Evolutionary conservation across 495 filamentous ascomycete species (phyloP), one percentile per base, ranked within the genome.

Genomic region (Penicillium ucsense): DNA sequence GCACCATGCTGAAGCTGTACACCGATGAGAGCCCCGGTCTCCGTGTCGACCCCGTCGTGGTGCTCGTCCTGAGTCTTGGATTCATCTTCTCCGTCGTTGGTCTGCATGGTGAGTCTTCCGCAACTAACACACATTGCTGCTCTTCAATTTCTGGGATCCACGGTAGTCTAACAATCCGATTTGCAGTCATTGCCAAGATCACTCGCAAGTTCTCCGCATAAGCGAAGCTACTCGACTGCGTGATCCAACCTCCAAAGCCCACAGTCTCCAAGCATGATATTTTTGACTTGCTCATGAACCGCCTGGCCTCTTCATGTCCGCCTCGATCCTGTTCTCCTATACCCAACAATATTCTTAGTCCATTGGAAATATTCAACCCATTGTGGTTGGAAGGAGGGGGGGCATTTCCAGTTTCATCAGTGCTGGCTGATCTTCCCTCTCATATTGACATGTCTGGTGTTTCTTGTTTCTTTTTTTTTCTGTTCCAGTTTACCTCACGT

Each of bases 1-100:
- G 88, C 66, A 98, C 92, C 39, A 98, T 98, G 92, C 79, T 98
- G 67, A 88, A 91, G 68, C 85, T 98, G n/a, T 98, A 98, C 79
- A 98, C 92, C 35, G 92, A 98, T 62, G 92, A 98, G 77, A 88
- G 83, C 52, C 91, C 94, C 48, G 92, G 92, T 50, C 71, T 98
- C 53, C 91, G 95, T 67, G 92, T 98, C 48, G 92, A 98, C 63
- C 92, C 92, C 12, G 90, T 98, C 35, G 89, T 98, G 43, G 92
- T 98, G 39, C 74, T 98, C 61, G 90, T 94, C 50, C 78, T 98
- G 53, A 89, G 84, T 52, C 76, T 98, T 52, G 92, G 91, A 38
- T 98, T 98, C 71, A 98, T 98, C 66, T 94, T 97, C 74, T 92
- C 86, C 57, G 92, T 98, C 63, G 92, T 98, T 58, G 89, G 88